Percentiles rank a stretch among this genome's conserved stretches.
phyloP scores from a whole-genome alignment of 768 basidiomycete genomes.

The Podaxis sp. region DNA sequence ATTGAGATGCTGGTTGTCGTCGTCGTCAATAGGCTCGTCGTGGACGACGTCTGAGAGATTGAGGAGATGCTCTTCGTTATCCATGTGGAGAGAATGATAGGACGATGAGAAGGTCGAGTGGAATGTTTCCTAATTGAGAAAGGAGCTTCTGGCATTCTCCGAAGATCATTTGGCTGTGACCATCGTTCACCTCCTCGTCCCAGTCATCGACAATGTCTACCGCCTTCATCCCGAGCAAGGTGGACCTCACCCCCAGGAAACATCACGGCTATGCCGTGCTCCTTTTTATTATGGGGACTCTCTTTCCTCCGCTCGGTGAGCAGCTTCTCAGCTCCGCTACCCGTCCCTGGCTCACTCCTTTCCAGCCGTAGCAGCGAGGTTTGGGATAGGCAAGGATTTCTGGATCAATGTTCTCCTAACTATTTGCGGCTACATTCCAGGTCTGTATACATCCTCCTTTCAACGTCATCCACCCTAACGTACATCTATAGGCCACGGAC shows the following conservation, averaged over 20 bases:
- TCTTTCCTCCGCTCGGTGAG: conserved; percentile 89
- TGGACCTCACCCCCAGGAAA: conserved; percentile 62
- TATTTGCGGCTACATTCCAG: conserved; percentile 90
- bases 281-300: conserved; percentile 84
- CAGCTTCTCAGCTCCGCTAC: conserved; percentile 8
- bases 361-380: conserved; percentile 88
- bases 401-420: conserved; percentile 87
- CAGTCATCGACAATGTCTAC: conserved; percentile 25
- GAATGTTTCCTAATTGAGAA: conserved; percentile 16
- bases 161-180: background rate
- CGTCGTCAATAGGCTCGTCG: conserved; percentile 70
- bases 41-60: conserved; percentile 84
- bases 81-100: conserved; percentile 30
- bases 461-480: conserved; percentile 5
- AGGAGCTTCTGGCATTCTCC: conserved; percentile 3
- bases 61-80: conserved; percentile 63
- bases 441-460: conserved; percentile 33
- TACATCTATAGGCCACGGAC: conserved; percentile 64
- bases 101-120: conserved; percentile 10
- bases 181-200: background rate
- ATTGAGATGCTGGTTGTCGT: conserved; percentile 35
- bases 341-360: conserved; percentile 4
- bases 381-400: conserved; percentile 89
- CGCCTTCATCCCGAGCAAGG: conserved; percentile 43
- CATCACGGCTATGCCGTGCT: conserved; percentile 82